A percentile compares a stretch with the other conserved stretches of the same genome.
phyloP scores from a whole-genome alignment of 164 flowering plant genomes.

The Tinospora cordifolia region DNA sequence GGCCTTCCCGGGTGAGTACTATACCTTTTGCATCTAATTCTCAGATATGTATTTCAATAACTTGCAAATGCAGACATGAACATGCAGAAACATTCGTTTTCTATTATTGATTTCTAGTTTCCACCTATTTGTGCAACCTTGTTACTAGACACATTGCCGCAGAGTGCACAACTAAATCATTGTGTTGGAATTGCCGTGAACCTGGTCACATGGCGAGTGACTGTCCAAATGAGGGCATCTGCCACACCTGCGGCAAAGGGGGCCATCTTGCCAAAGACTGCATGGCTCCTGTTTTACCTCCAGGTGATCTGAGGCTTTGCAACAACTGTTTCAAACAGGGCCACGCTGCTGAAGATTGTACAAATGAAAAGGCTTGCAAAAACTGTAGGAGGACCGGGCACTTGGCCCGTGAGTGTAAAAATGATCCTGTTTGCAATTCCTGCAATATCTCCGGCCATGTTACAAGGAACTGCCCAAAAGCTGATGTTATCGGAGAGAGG shows the following conservation, averaged over 20 bases:
- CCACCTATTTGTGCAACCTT: not conserved
- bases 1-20: slow-evolving; percentile 48
- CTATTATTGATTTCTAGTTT: not conserved
- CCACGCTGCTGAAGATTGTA: slow-evolving; percentile 56
- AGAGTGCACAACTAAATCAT: slow-evolving; percentile 41
- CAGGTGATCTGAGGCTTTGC: slow-evolving; percentile 61
- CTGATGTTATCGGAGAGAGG: slow-evolving; percentile 23
- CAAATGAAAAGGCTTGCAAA: slow-evolving; percentile 73
- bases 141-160: slow-evolving; percentile 43
- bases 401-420: slow-evolving; percentile 43
- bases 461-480: slow-evolving; percentile 43
- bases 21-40: not conserved
- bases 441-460: slow-evolving; percentile 55
- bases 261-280: slow-evolving; percentile 67
- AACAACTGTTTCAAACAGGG: slow-evolving; percentile 77
- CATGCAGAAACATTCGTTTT: not conserved
- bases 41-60: not conserved
- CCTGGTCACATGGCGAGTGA: slow-evolving; percentile 48
- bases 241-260: slow-evolving; percentile 51
- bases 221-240: slow-evolving; percentile 51
- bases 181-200: slow-evolving; percentile 59
- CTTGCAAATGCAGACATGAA: not conserved
- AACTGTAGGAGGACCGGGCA: slow-evolving; percentile 70
- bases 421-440: slow-evolving; percentile 51
- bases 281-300: slow-evolving; percentile 33